Evolutionary conservation across 257 asterid genomes (phyloP).

Genomic region (Agastache rugosa): DNA sequence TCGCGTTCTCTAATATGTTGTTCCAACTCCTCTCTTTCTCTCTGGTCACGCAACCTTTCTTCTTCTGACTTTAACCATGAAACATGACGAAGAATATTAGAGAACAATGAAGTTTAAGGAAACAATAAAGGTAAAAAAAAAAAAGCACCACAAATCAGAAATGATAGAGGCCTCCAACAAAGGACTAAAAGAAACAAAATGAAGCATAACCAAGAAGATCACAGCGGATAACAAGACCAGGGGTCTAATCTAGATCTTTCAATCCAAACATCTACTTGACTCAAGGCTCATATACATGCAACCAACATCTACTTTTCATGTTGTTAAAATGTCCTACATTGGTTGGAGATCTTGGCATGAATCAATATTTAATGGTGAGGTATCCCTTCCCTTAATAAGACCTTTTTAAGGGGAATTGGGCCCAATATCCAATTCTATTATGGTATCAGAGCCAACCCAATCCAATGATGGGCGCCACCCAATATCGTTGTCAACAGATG

Average conservation of each 20-base stretch:
- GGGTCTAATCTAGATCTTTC: conserved; percentile 8
- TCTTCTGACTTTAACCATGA: conserved; percentile 76
- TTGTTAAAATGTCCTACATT: no score
- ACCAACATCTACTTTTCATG: no score
- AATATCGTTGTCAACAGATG: no score
- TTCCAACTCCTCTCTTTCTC: conserved; percentile 90
- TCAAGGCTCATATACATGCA: no score
- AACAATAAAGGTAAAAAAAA: conserved; percentile 16
- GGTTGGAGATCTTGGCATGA: no score
- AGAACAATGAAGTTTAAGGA: conserved; percentile 19
- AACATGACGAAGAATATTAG: conserved; percentile 21
- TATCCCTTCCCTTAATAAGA: no score
- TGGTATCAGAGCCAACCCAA: no score
- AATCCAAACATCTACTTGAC: conserved; percentile 5
- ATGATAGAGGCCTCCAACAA: conserved; percentile 17
- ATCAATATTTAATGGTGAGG: no score
- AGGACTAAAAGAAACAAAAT: conserved; percentile 20
- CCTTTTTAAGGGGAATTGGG: no score
- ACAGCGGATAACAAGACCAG: conserved; percentile 8
- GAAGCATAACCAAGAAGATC: conserved; percentile 5
- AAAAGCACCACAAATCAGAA: conserved; percentile 2
- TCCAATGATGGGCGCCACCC: no score
- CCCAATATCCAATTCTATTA: no score
- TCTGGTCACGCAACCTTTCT: conserved; percentile 85
- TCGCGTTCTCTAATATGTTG: conserved; percentile 78